A percentile compares a stretch with the other conserved stretches of the same genome.
These are phyloP conservation scores for Setaria italica DNA, from an alignment of 202 grass and related monocot species.

Conservation along the genomic window DNA sequence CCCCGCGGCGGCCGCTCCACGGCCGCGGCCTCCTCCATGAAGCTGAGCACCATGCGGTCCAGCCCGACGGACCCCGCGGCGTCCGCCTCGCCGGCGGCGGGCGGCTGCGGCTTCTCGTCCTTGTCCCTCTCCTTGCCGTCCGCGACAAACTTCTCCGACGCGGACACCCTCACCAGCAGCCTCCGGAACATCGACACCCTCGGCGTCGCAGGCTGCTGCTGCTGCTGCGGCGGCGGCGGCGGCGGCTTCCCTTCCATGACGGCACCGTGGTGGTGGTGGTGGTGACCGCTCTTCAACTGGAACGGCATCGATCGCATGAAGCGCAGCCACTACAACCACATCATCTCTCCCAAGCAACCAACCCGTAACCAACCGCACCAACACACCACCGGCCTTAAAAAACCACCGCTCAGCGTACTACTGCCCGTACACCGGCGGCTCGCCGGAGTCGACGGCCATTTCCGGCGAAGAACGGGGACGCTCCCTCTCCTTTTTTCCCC, in stretches of 20 bases:
- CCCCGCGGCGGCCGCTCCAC: conserved; percentile 69
- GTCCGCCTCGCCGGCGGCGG: conserved; percentile 10
- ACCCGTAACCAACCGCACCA: conserved; percentile 47
- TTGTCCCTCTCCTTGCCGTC: conserved; percentile 61
- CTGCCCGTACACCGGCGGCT: background rate
- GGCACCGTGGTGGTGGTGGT: conserved; percentile 58
- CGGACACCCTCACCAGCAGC: conserved; percentile 54
- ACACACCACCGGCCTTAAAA: conserved; percentile 21
- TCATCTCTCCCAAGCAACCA: conserved; percentile 40
- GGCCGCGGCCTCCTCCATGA: conserved; percentile 73
- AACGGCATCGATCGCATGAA: conserved; percentile 87
- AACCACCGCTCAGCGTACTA: conserved; percentile 16
- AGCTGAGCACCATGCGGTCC: conserved; percentile 91
- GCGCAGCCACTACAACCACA: conserved; percentile 49
- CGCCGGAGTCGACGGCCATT: conserved; percentile 38
- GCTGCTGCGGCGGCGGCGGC: background rate
- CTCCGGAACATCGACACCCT: conserved; percentile 67
- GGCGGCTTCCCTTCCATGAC: conserved; percentile 57
- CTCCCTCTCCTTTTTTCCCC: background rate
- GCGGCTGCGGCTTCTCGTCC: conserved; percentile 37
- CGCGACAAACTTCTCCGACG: conserved; percentile 49
- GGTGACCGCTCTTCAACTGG: conserved; percentile 62
- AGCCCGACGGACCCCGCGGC: conserved; percentile 67
- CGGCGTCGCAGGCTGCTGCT: conserved; percentile 18
- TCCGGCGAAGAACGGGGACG: conserved; percentile 9